Base-by-base conservation (phyloP, 768 basidiomycete genomes). In the Suillus decipiens region DNA sequence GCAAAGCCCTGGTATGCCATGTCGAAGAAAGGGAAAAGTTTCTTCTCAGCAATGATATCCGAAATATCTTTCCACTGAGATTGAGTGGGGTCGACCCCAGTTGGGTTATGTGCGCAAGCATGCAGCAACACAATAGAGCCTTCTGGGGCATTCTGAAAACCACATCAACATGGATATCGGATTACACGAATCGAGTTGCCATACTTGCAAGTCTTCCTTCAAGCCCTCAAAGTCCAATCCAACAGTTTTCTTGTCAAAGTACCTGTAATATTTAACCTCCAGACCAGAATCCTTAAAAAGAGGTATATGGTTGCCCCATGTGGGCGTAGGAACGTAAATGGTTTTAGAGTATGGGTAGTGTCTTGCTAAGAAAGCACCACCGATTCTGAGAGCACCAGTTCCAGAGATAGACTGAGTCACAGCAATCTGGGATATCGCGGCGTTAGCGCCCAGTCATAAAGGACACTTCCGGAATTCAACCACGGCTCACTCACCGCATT, bases 1-100 rank as follows among this genome's bases (percentile, higher is more conserved):
- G 97, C 96, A 75, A 99, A 99, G 59, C 97, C 97, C 78, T 97
- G 95, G 82, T 99, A 99, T 17, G 97, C 96, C 95, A 98, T 98
- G 79, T 99, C 97, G 76, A 99, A 98, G 87, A 98, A 95, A 59
- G 96, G 92, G 88, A 98, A 96, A 69, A 96, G 85, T 67, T 88
- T 86, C 81, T 86, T 93, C 80, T 94, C 90, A 72, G 92, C 88
- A 69, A 96, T 78, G 64, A 99, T 81, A 70, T 94, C 85, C 48
- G 92, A 94, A 65, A 99, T 88, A 75, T 92, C 86, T 64, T 82
- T 84, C 97, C 97, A 99, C 79, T 99, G 95, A 57, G 87, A 89
- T 24, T 83, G 86, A 11, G 96, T 97, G 36, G 95, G 96, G 79
- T 99, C 97, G 68, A 99, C 86, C 65, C 97, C 96, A 42, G 95